phyloP scores from a whole-genome alignment of 805 yeast species.

The Zygoascus flipseniorum region DNA sequence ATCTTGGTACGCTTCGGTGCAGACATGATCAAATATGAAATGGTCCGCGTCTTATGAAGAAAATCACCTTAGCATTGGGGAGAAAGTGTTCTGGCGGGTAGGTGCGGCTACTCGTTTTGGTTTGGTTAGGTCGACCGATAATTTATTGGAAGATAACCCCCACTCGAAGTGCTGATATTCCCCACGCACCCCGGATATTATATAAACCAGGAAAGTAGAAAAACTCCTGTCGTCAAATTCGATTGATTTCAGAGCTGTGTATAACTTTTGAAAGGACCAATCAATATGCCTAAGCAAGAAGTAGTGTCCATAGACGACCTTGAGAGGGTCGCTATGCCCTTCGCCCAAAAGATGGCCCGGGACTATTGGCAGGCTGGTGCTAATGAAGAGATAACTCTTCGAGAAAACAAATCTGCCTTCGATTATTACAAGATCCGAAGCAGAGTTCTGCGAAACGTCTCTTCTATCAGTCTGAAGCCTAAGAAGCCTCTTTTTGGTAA shows the following conservation, averaged over 20 bases:
- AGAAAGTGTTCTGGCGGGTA: too few species aligned
- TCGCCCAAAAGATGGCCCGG: constrained; percentile 11
- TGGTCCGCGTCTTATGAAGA: too few species aligned
- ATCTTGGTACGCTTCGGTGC: background rate
- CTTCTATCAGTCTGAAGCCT: constrained; percentile 18
- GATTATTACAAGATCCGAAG: constrained; percentile 23
- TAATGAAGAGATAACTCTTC: constrained; percentile 22
- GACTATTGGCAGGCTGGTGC: constrained; percentile 25
- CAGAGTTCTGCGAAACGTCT: constrained; percentile 24
- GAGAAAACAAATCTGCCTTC: constrained; percentile 23
- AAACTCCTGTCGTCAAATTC: too few species aligned
- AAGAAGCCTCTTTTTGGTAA: constrained; percentile 21
- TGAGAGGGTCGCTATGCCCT: constrained; percentile 12
- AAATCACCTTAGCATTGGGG: too few species aligned
- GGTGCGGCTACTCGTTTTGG: too few species aligned
- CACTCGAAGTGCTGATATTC: background rate
- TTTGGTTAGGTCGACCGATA: too few species aligned
- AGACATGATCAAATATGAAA: background rate
- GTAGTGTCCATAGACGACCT: constrained; percentile 6
- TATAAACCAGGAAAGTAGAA: background rate
- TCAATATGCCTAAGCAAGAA: background rate
- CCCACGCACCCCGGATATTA: background rate
- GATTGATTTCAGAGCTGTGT: too few species aligned
- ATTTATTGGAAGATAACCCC: background rate
- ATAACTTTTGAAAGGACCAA: background rate